Conservation (phyloP, 129 eudicot genomes). For the Ambrosia artemisiifolia region DNA sequence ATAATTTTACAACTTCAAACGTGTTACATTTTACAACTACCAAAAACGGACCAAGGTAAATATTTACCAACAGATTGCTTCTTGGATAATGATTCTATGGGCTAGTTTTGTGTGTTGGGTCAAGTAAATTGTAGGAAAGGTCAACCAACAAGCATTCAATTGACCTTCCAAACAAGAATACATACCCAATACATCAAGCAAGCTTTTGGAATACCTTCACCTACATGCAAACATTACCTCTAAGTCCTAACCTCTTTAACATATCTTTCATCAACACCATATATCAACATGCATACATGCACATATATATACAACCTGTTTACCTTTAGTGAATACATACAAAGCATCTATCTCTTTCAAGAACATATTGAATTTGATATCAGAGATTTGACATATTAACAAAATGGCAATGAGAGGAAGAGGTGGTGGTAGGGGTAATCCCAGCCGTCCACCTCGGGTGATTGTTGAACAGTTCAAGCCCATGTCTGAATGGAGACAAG, state of each 20-base stretch:
- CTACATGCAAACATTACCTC: conserved; percentile 19
- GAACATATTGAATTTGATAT: background rate
- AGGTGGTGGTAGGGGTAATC: conserved; percentile 35
- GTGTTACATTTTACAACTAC: too few species aligned
- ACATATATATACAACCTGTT: background rate
- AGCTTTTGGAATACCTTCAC: conserved; percentile 23
- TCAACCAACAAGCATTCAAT: conserved; percentile 20
- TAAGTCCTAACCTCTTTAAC: background rate
- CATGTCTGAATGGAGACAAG: conserved; percentile 57
- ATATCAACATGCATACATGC: background rate
- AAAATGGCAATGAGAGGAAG: conserved; percentile 64
- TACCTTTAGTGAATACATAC: background rate
- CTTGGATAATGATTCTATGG: background rate
- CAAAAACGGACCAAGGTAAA: too few species aligned
- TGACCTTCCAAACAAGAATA: conserved; percentile 22
- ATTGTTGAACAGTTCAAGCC: conserved; percentile 55
- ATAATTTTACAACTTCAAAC: too few species aligned
- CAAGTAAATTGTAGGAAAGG: conserved; percentile 18
- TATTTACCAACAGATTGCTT: background rate
- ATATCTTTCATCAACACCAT: background rate
- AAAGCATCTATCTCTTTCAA: conserved; percentile 5
- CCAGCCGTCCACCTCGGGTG: conserved; percentile 19
- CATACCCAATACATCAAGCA: conserved; percentile 25
- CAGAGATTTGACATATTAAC: background rate
- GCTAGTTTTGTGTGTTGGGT: background rate